phyloP scores from a whole-genome alignment of 2,329 filamentous ascomycete genomes.

The Mollisia scopiformis region DNA sequence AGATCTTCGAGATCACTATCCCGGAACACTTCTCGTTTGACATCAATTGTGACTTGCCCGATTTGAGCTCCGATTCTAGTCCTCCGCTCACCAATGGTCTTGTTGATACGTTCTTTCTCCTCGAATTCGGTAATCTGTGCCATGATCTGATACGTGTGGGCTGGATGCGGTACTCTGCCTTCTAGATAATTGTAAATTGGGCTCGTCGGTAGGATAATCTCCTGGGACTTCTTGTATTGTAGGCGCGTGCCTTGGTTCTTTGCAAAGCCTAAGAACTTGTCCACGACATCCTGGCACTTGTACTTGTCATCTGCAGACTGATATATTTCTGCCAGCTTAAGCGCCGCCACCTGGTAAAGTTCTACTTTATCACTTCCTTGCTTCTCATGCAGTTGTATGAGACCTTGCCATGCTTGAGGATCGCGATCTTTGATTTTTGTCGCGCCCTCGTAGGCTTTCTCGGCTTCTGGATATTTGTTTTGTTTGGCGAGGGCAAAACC shows the following conservation, averaged over 20 bases:
- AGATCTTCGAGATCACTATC: conserved; percentile 78
- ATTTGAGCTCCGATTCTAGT: conserved; percentile 85
- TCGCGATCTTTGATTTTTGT: conserved; percentile 73
- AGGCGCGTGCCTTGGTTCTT: conserved; percentile 70
- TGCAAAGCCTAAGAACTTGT: conserved; percentile 78
- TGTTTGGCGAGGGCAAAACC: conserved; percentile 84
- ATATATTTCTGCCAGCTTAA: conserved; percentile 77
- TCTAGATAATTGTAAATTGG: conserved; percentile 82
- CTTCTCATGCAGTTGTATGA: conserved; percentile 84
- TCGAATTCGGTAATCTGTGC: conserved; percentile 83
- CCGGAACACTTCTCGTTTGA: conserved; percentile 81
- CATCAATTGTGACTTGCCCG: conserved; percentile 81
- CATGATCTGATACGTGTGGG: conserved; percentile 78
- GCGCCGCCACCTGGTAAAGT: conserved; percentile 73
- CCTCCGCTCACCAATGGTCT: conserved; percentile 83
- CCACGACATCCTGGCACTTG: conserved; percentile 68
- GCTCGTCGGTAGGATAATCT: conserved; percentile 77
- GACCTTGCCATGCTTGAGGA: conserved; percentile 86
- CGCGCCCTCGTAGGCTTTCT: conserved; percentile 75
- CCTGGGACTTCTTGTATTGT: conserved; percentile 77
- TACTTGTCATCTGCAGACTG: conserved; percentile 65
- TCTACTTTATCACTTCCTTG: conserved; percentile 70
- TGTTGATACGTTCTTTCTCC: conserved; percentile 88
- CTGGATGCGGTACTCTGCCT: conserved; percentile 79
- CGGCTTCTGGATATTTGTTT: conserved; percentile 71